These are phyloP conservation scores for Neofusicoccum cordaticola DNA, from an alignment of 2,329 filamentous ascomycete genomes.

Conservation along the genomic window DNA sequence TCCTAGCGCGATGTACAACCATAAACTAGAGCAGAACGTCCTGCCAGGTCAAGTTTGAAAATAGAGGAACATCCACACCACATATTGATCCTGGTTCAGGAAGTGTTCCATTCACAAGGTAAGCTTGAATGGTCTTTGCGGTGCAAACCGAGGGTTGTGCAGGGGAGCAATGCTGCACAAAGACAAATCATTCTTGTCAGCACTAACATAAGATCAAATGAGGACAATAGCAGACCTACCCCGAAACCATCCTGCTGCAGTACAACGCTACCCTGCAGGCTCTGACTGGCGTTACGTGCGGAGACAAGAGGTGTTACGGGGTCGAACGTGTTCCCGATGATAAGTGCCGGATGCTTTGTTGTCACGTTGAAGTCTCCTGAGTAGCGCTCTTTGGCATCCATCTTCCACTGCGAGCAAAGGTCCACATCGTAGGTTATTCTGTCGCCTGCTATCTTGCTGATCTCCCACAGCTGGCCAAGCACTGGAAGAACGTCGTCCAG, in stretches of 20 bases:
- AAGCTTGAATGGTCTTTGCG: slow-evolving; percentile 17
- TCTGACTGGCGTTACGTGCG: slow-evolving; percentile 21
- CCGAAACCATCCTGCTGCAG: slow-evolving; percentile 22
- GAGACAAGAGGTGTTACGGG: slow-evolving; percentile 23
- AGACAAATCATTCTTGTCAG: background rate
- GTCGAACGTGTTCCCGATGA: slow-evolving; percentile 21
- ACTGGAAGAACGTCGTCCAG: background rate
- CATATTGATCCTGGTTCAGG: slow-evolving; percentile 20
- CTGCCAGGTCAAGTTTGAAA: background rate
- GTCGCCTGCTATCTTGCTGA: slow-evolving; percentile 21
- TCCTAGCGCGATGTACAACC: no score
- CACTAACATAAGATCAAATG: background rate
- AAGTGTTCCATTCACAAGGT: slow-evolving; percentile 22
- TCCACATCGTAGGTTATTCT: slow-evolving; percentile 24
- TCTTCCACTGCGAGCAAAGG: slow-evolving; percentile 24
- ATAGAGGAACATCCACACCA: slow-evolving; percentile 11
- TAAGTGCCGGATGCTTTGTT: slow-evolving; percentile 22
- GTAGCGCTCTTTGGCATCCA: slow-evolving; percentile 22
- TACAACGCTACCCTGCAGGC: slow-evolving; percentile 20
- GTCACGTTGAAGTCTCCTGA: slow-evolving; percentile 19
- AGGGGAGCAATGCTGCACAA: slow-evolving; percentile 5
- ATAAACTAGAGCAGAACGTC: background rate
- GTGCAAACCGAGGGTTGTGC: slow-evolving; percentile 20
- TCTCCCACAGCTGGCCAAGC: background rate
- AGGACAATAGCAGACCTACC: background rate